Percentiles rank a stretch among this genome's conserved stretches.
These are phyloP conservation scores for Pugionium dolabratum DNA, from an alignment of 345 rosid species.

Conservation along the genomic window DNA sequence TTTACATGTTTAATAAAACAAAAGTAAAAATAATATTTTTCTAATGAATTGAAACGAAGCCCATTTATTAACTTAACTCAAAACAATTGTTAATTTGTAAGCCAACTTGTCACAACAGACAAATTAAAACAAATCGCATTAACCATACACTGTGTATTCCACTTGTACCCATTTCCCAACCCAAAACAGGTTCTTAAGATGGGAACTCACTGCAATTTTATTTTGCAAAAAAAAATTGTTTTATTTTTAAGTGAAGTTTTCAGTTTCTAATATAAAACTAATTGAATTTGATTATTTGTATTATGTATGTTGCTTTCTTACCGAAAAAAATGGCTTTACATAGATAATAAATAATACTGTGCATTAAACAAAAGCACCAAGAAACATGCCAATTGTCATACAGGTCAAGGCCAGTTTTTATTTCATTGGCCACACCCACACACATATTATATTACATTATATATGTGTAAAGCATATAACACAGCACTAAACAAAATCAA, in stretches of 20 bases:
- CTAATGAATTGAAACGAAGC: too few relatives aligned
- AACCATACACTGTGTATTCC: conserved; percentile 30
- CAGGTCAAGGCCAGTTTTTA: conserved; percentile 38
- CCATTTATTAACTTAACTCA: too few relatives aligned
- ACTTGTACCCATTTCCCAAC: conserved; percentile 22
- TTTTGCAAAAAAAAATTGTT: too few relatives aligned
- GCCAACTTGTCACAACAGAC: conserved; percentile 40
- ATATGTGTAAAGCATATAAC: conserved; percentile 37
- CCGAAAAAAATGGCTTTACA: too few relatives aligned
- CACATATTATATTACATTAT: conserved; percentile 11
- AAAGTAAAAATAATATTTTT: too few relatives aligned
- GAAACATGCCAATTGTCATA: conserved; percentile 39
- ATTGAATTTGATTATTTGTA: too few relatives aligned
- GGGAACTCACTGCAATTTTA: background rate
- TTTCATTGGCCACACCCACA: conserved; percentile 22
- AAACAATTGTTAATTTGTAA: too few relatives aligned
- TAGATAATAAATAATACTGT: background rate
- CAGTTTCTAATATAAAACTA: too few relatives aligned
- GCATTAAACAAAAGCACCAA: conserved; percentile 22
- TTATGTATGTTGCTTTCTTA: too few relatives aligned
- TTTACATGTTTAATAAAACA: too few relatives aligned
- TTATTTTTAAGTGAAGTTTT: too few relatives aligned
- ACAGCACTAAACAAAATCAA: conserved; percentile 34
- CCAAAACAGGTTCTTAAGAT: conserved; percentile 6
- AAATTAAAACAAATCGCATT: conserved; percentile 21